These are phyloP conservation scores for Tetragonia tetragonoides DNA, from an alignment of 148 eudicot genomes.

Conservation along the genomic window DNA sequence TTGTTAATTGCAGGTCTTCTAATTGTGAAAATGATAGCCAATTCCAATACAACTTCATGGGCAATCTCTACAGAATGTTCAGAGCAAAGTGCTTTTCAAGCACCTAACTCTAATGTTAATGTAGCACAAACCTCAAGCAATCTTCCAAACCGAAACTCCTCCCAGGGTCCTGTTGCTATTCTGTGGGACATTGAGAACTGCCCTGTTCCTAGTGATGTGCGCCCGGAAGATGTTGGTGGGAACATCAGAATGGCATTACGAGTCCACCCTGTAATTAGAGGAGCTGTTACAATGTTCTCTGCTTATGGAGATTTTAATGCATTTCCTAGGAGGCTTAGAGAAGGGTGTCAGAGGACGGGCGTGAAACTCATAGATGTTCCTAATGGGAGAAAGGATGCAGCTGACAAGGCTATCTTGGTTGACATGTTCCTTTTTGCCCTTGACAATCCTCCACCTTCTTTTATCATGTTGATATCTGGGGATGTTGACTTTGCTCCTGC, in stretches of 20 bases:
- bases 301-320: conserved; percentile 94
- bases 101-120: conserved; percentile 26
- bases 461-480: conserved; percentile 90
- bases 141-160: conserved; percentile 30
- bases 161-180: conserved; percentile 74
- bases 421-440: conserved; percentile 99
- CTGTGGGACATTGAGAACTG: conserved; percentile 99
- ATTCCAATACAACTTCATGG: not conserved
- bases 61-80: not conserved
- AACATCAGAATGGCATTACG: conserved; percentile 91
- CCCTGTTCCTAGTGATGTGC: conserved; percentile 89
- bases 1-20: not conserved
- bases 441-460: conserved; percentile 89
- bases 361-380: conserved; percentile 94
- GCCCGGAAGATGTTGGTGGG: conserved; percentile 90
- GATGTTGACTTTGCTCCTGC: conserved; percentile 99
- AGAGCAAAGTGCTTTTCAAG: not conserved
- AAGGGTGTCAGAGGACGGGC: conserved; percentile 96
- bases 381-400: conserved; percentile 94
- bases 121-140: conserved; percentile 32
- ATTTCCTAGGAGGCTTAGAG: conserved; percentile 88
- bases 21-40: not conserved
- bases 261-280: conserved; percentile 78
- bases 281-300: conserved; percentile 78
- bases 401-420: conserved; percentile 96